Evolutionary conservation across 2,329 filamentous ascomycete genomes (phyloP), one percentile per base, ranked within the genome.

Genomic region (Tolypocladium ovalisporum): DNA sequence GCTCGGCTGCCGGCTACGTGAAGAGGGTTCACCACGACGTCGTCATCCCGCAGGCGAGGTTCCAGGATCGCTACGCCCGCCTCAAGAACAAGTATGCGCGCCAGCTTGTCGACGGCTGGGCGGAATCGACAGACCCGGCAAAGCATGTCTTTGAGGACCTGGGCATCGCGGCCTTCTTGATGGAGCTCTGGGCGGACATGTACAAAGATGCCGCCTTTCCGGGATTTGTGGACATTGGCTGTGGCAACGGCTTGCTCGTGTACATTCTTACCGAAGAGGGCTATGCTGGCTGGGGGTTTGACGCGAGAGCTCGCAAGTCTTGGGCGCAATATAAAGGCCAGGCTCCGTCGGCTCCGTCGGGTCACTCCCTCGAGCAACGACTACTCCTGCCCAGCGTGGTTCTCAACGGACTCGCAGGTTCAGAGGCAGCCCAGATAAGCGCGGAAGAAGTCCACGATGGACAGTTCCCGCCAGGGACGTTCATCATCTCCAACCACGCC

Each of bases 111-210:
- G 72, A 82, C n/a, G 75, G 73, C 1, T 99, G 93, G 94, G 85
- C 85, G 17, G 94, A 97, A 74, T 81, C 81, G 55, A 97, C 92
- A 0, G 91, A 96, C 67, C 89, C 92, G 0, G 77, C 78, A 19
- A 99, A 97, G 70, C 92, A 97, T 67, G 90, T 97, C 3, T 97
- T 97, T 71, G 94, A 99, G 69, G 93, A 97, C 68, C 75, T 99
- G 24, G 82, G 85, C 4, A 97, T 99, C 61, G 89, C 93, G 0
- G 89, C 93, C 0, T 99, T 97, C 65, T 76, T 97, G 55, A 89
- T 97, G 32, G 92, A 97, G 74, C 75, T 97, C 2, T 99, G 94
- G 94, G 74, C 76, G 15, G 84, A 87, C 58, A 93, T 96, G 85
- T 97, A 97, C 68, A 67, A 64, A 40, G 68, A 67, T 47, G 58